Evolutionary conservation across 176 grass and related monocot genomes (phyloP), one percentile per base, ranked within the genome.

Genomic region (Musa troglodytarum): DNA sequence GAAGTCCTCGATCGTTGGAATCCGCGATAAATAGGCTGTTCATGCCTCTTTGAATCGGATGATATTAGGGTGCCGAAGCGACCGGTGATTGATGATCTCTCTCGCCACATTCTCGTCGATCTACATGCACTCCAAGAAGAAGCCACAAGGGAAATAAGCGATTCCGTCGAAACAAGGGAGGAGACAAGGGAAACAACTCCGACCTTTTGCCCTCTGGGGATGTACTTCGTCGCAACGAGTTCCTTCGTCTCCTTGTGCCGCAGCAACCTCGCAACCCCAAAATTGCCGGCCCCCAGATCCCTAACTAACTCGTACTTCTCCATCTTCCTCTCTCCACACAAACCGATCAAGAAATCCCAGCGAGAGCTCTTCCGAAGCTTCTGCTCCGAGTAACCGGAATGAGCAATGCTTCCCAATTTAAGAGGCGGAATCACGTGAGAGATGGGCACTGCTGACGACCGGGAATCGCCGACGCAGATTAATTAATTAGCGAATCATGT

Each of bases 41-140:
- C 64, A 14, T 29, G 64, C 64, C 64, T 67, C 64, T 34, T 67
- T 67, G 64, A 67, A 67, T 34, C 64, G 64, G 64, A 67, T 67
- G 64, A 67, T 67, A 10, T 67, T 67, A 10, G 64, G 64, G 29
- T 67, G 64, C 25, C 24, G 25, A 29, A 67, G 64, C 64, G 12
- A 12, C 19, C 64, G 64, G 23, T 67, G 64, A 25, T 67, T 67
- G 64, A 67, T 67, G 64, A 67, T 67, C 64, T 67, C 64, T 29
- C 64, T 67, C 64, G 64, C 64, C 64, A 67, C 64, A 29, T 67
- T 67, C 64, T 67, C 64, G 23, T 67, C 64, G 24, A 67, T 67
- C 64, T 67, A 16, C 9, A 11, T 2, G 34, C 11, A 21, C 26
- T 15, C 26, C 8, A 23, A 65, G 22, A 10, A 10, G 61, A 63